Evolutionary conservation across 1,284 basidiomycete species (phyloP), one percentile per base, ranked within the genome.

Genomic region (Apiotrichum veenhuisii): DNA sequence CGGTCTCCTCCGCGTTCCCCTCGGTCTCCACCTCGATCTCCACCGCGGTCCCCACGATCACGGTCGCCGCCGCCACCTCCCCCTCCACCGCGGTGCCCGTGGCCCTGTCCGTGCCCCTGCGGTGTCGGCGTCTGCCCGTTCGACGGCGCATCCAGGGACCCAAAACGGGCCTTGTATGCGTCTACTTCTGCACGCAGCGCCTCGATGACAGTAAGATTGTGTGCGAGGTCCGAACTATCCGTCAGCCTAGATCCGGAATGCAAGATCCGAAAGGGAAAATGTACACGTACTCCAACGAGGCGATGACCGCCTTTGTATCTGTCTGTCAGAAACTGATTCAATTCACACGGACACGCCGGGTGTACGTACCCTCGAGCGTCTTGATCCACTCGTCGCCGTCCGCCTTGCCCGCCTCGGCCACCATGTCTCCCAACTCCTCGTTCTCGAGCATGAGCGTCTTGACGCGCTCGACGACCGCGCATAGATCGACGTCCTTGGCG

Each of bases 341-440:
- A n/a, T 43, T 26, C 46, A 9, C 8, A 30, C 23, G 3, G 8
- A 20, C 23, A 27, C 27, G 41, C 3, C 2, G 25, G 26, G 30
- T 27, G 14, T 18, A 57, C 69, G 33, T 52, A 72, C 72, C 70
- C 20, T 70, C 63, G 15, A 75, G 52, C 18, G 70, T 64, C 47
- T 56, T 63, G 49, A 69, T 50, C 70, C 68, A 72, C 43, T 67
- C 65, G 18, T 57, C 61, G 22, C 60, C 63, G n/a, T 53, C 55
- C 3, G 53, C 64, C 14, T 53, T 52, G 5, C 73, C 73, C 3
- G 64, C 63, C 44, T 71, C 64, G 0, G 74, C 50, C 2, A 75
- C 64, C 69, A 75, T 70, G 46, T 72, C 70, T 4, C 73, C 73
- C 25, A 75, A 59, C 58, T 75, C 73, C 40, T 74, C 71, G 44